These are phyloP conservation scores for Dictyophora rubrovolvata DNA, from an alignment of 768 basidiomycete genomes.

Conservation along the genomic window DNA sequence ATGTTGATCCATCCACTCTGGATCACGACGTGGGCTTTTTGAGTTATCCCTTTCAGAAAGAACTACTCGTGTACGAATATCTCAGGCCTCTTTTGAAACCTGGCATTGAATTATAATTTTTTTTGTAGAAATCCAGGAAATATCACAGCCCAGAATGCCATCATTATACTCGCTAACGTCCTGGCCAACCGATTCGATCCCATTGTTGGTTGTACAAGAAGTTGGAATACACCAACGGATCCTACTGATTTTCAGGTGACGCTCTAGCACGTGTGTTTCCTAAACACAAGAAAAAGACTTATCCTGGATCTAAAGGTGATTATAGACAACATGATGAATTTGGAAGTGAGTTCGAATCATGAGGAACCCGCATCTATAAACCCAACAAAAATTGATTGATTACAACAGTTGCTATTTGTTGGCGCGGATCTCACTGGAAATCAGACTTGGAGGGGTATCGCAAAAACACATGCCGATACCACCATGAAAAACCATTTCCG, in stretches of 20 bases:
- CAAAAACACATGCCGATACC: constrained; percentile 53
- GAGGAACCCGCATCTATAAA: not conserved
- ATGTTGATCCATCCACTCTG: constrained; percentile 29
- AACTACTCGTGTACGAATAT: constrained; percentile 42
- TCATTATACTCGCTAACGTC: constrained; percentile 47
- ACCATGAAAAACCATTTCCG: constrained; percentile 61
- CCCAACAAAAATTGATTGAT: constrained; percentile 3
- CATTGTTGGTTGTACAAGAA: constrained; percentile 57
- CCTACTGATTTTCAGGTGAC: constrained; percentile 48
- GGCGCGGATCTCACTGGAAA: constrained; percentile 52
- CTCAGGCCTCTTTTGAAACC: not conserved
- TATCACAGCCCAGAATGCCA: constrained; percentile 40
- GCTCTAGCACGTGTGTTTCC: not conserved
- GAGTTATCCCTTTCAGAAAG: constrained; percentile 58
- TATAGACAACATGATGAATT: constrained; percentile 76
- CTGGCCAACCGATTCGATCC: constrained; percentile 50
- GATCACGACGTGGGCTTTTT: constrained; percentile 67
- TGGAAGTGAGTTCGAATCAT: constrained; percentile 30
- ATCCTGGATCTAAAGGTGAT: constrained; percentile 36
- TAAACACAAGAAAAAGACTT: not conserved
- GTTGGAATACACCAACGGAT: constrained; percentile 47
- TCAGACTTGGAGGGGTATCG: constrained; percentile 46
- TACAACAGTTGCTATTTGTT: constrained; percentile 38
- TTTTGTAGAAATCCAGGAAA: constrained; percentile 46
- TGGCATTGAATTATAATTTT: not conserved